phyloP scores from a whole-genome alignment of 805 yeast species.

The Maudiozyma bulderi region DNA sequence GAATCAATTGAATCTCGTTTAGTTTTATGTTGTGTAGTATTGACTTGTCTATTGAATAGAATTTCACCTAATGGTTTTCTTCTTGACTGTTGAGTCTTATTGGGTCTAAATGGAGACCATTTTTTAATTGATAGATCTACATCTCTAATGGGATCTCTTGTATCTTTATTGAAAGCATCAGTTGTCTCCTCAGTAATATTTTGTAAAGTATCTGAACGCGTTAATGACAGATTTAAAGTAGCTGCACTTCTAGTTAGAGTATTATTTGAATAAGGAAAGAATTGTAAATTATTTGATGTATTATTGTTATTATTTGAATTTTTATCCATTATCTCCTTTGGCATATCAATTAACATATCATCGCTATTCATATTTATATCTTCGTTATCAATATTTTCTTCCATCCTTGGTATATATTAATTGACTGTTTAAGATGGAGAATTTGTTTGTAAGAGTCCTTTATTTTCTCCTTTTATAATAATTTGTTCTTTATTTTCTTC shows the following conservation, averaged over 20 bases:
- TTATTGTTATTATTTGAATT: background rate
- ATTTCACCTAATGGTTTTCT: too few relatives aligned
- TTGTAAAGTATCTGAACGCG: slow-evolving; percentile 14
- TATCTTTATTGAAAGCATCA: background rate
- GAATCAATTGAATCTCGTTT: background rate
- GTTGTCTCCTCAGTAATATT: slow-evolving; percentile 8
- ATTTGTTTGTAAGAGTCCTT: too few relatives aligned
- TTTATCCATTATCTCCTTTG: background rate
- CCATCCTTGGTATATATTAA: background rate
- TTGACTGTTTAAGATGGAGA: too few relatives aligned
- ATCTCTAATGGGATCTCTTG: slow-evolving; percentile 4
- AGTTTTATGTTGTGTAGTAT: background rate
- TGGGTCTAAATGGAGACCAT: slow-evolving; percentile 20
- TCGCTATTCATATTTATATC: background rate
- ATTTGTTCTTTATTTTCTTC: too few relatives aligned
- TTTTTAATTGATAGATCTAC: slow-evolving; percentile 17
- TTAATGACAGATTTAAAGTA: slow-evolving; percentile 40
- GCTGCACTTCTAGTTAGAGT: slow-evolving; percentile 44
- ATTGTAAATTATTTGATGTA: slow-evolving; percentile 16
- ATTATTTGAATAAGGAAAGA: slow-evolving; percentile 23
- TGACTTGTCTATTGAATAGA: too few relatives aligned
- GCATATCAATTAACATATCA: background rate
- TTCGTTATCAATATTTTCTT: background rate
- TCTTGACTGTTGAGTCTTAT: background rate
- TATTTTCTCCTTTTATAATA: too few relatives aligned